Evolutionary conservation across 2,329 filamentous ascomycete species (phyloP).

Genomic region (Diaporthe sp.): DNA sequence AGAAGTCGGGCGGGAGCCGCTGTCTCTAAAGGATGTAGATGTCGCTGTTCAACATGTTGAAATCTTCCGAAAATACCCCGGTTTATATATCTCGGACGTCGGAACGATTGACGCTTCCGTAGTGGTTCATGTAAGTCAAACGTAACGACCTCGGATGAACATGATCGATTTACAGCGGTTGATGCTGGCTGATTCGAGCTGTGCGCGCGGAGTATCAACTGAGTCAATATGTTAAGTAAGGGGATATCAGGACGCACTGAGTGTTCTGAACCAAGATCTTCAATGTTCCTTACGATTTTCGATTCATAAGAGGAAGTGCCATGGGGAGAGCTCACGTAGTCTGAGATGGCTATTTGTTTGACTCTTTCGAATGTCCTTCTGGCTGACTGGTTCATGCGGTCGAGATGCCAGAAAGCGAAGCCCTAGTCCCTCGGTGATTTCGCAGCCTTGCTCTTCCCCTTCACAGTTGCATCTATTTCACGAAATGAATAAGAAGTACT

Average conservation of each 20-base stretch:
- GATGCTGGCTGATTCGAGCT: neutral
- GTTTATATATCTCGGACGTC: neutral
- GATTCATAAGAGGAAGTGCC: neutral
- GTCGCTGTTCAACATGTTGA: neutral
- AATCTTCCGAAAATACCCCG: neutral
- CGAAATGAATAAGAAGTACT: neutral
- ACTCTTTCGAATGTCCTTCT: neutral
- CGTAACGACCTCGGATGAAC: neutral
- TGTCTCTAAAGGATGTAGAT: neutral
- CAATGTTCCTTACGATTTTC: neutral
- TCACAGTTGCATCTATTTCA: neutral
- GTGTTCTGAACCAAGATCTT: neutral
- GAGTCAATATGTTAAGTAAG: neutral
- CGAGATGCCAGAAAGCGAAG: neutral
- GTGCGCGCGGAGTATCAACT: neutral
- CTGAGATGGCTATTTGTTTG: neutral
- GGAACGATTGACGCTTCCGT: neutral
- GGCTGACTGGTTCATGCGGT: neutral
- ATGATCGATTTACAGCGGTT: neutral
- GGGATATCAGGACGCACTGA: neutral
- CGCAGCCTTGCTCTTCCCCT: neutral
- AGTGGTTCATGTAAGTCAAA: neutral
- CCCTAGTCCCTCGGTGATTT: neutral
- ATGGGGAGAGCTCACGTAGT: neutral
- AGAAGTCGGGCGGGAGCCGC: neutral